These are phyloP conservation scores for Stellera chamaejasme DNA, from an alignment of 345 rosid genomes.

Conservation along the genomic window DNA sequence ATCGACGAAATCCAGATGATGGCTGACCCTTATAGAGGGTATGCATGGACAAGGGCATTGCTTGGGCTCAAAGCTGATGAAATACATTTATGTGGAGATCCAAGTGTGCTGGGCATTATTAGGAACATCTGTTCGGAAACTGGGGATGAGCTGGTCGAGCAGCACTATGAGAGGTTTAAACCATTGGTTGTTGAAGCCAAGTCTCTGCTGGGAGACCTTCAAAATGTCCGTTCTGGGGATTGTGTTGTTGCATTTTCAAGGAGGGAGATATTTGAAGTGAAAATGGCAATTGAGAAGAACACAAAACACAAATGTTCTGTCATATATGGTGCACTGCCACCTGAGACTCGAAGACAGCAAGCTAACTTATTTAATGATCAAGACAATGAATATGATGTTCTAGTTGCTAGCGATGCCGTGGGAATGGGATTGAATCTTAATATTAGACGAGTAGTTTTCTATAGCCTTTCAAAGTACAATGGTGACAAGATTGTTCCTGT, in stretches of 20 bases:
- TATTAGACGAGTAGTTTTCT: slow-evolving; percentile 81
- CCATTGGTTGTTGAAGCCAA: slow-evolving; percentile 87
- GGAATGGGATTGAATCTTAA: slow-evolving; percentile 97
- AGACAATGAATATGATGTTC: slow-evolving; percentile 84
- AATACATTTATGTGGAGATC: slow-evolving; percentile 94
- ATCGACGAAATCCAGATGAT: slow-evolving; percentile 89
- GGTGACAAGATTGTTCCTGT: slow-evolving; percentile 82
- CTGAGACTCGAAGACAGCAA: slow-evolving; percentile 91
- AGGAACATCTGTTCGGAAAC: slow-evolving; percentile 77
- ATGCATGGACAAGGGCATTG: slow-evolving; percentile 88
- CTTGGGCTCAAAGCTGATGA: slow-evolving; percentile 94
- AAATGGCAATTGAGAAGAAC: slow-evolving; percentile 78
- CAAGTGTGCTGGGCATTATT: slow-evolving; percentile 74
- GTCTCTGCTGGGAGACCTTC: slow-evolving; percentile 70
- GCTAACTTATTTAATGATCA: slow-evolving; percentile 83
- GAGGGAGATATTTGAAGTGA: slow-evolving; percentile 91
- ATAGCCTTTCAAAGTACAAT: slow-evolving; percentile 66
- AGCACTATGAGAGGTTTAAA: slow-evolving; percentile 81
- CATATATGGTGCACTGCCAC: slow-evolving; percentile 93
- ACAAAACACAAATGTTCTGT: slow-evolving; percentile 87
- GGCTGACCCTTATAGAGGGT: slow-evolving; percentile 69
- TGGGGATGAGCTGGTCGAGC: slow-evolving; percentile 79
- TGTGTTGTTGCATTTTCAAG: slow-evolving; percentile 91
- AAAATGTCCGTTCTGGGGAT: slow-evolving; percentile 74
- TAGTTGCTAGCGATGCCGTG: slow-evolving; percentile 96